A percentile compares a stretch with the other conserved stretches of the same genome.
Conservation (phyloP, 768 basidiomycete genomes). For the Saitozyma sp. region DNA sequence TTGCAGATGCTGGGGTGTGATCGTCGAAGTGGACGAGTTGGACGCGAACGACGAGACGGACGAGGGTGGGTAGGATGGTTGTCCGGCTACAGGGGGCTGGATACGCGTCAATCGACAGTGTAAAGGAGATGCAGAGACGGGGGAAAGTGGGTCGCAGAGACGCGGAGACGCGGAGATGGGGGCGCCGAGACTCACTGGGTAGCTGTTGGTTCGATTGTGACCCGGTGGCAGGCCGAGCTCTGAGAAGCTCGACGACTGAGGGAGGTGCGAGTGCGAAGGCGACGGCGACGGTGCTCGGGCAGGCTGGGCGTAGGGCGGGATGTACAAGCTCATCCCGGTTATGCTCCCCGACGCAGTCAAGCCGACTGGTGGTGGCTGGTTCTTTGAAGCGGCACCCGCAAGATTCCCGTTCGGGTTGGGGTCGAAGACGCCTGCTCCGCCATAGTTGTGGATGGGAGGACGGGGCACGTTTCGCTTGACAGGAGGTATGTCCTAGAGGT, state of each 20-base stretch:
- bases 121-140: not conserved
- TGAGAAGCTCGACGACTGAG: conserved; percentile 28
- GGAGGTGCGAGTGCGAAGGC: conserved; percentile 2
- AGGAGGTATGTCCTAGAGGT: conserved; percentile 35
- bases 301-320: conserved; percentile 42
- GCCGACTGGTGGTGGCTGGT: conserved; percentile 13
- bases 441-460: conserved; percentile 25
- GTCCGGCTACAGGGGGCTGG: conserved; percentile 2
- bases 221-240: conserved; percentile 41
- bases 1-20: conserved; percentile 10
- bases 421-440: conserved; percentile 17
- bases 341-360: conserved; percentile 37
- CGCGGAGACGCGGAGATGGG: too few relatives aligned
- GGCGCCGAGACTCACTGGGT: conserved; percentile 26
- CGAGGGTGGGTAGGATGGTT: conserved; percentile 8
- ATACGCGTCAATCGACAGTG: not conserved
- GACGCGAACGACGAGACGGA: conserved; percentile 10
- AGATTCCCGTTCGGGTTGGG: conserved; percentile 1
- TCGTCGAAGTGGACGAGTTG: not conserved
- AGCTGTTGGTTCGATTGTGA: conserved; percentile 26
- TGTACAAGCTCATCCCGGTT: conserved; percentile 46
- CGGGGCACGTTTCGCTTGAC: conserved; percentile 40
- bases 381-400: too few relatives aligned
- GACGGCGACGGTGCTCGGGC: conserved; percentile 17
- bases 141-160: not conserved